Evolutionary conservation across 2,329 filamentous ascomycete genomes (phyloP).

Genomic region (Pseudogymnoascus pannorum): DNA sequence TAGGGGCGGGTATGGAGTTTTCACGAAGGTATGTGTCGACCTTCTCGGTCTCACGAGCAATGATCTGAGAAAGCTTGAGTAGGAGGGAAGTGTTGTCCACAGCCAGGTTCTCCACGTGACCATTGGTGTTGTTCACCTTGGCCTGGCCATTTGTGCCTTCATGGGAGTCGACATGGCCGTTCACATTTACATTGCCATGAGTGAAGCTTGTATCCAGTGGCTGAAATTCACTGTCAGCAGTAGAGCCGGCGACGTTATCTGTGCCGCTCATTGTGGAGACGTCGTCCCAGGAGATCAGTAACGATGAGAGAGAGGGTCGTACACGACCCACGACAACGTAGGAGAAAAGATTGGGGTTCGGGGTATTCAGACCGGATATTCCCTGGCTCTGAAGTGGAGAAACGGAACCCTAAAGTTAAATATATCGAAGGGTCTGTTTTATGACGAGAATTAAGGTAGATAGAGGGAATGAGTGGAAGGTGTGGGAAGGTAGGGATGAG

Average conservation of each 20-base stretch:
- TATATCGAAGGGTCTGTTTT: neutral
- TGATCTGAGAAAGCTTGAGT: slow-evolving; percentile 40
- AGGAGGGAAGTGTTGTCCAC: slow-evolving; percentile 31
- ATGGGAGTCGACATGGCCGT: neutral
- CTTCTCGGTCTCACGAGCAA: slow-evolving; percentile 42
- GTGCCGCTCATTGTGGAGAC: slow-evolving; percentile 2
- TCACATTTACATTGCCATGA: neutral
- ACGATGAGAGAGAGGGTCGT: neutral
- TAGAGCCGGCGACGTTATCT: neutral
- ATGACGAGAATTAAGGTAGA: neutral
- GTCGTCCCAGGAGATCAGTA: slow-evolving; percentile 6
- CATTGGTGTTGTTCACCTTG: neutral
- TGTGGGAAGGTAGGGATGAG: neutral
- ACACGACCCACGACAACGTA: neutral
- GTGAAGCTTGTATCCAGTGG: neutral
- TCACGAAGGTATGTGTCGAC: slow-evolving; percentile 41
- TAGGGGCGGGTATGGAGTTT: slow-evolving; percentile 35
- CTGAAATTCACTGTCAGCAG: neutral
- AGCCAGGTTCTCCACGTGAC: neutral
- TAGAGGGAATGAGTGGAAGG: neutral
- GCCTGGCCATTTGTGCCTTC: neutral
- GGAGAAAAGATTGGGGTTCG: neutral
- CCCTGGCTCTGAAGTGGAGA: neutral
- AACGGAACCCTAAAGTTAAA: neutral
- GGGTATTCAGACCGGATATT: neutral